These are phyloP conservation scores for Hericium rajendrae DNA, from an alignment of 768 basidiomycete species.

Conservation along the genomic window DNA sequence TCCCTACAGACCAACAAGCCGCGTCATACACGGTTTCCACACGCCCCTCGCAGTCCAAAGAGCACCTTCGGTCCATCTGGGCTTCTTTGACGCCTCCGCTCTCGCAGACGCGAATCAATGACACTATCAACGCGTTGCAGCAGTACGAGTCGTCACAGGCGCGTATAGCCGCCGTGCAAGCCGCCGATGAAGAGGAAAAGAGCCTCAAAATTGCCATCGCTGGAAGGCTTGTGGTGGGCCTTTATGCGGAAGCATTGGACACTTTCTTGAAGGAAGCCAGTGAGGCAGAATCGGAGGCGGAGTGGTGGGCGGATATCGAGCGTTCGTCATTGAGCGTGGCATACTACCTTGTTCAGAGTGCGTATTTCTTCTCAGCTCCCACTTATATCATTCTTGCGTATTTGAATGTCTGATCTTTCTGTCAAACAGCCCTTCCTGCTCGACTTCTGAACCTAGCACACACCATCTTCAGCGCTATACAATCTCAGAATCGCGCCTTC, in stretches of 20 bases:
- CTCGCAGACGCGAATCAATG: constrained; percentile 19
- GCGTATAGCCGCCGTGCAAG: neutral
- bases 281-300: constrained; percentile 62
- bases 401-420: neutral
- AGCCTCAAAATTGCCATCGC: constrained; percentile 35
- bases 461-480: constrained; percentile 34
- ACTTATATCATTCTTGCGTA: too few species aligned
- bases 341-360: constrained; percentile 74
- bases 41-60: constrained; percentile 14
- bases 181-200: constrained; percentile 19
- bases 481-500: constrained; percentile 34
- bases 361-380: constrained; percentile 19
- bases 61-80: constrained; percentile 29
- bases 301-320: constrained; percentile 77
- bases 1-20: neutral
- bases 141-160: constrained; percentile 8
- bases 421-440: constrained; percentile 33
- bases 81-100: constrained; percentile 26
- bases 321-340: constrained; percentile 46
- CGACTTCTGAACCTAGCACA: constrained; percentile 29
- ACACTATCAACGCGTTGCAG: constrained; percentile 22
- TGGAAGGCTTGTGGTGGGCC: constrained; percentile 38
- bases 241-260: constrained; percentile 63
- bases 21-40: neutral
- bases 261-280: constrained; percentile 56